These are phyloP conservation scores for Podaxis mareebaensis DNA, from an alignment of 768 basidiomycete genomes.

Conservation along the genomic window DNA sequence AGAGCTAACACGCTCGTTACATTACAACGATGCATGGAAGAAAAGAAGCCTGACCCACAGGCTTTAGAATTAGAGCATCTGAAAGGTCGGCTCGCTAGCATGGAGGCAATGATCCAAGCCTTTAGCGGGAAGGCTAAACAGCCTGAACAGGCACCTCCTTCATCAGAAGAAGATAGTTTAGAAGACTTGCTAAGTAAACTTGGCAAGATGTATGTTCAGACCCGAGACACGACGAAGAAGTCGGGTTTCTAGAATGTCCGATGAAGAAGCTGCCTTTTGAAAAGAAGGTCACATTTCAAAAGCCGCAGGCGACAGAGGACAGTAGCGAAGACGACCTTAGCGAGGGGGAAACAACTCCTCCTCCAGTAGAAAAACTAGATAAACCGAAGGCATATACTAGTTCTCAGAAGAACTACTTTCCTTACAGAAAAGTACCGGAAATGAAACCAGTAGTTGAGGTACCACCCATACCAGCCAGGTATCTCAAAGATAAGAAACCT, in stretches of 20 bases:
- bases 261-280: slow-evolving; percentile 5
- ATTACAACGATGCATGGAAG: background rate
- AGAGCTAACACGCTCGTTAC: background rate
- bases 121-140: no score
- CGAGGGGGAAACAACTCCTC: no score
- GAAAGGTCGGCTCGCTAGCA: background rate
- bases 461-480: background rate
- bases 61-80: background rate
- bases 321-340: background rate
- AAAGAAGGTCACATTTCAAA: slow-evolving; percentile 1
- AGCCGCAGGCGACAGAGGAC: background rate
- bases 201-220: background rate
- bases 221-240: background rate
- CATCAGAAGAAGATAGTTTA: background rate
- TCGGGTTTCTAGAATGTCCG: slow-evolving; percentile 13
- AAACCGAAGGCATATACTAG: no score
- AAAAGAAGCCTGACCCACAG: no score
- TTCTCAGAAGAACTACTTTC: background rate
- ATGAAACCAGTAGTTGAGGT: slow-evolving; percentile 3
- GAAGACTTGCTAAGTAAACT: background rate
- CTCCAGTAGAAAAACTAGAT: no score
- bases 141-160: no score
- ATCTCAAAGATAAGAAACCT: background rate
- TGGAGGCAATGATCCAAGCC: background rate
- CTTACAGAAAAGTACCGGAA: background rate